Evolutionary conservation across 108 stramenopile genomes (phyloP).

Genomic region (Aurantiochytrium sp.): DNA sequence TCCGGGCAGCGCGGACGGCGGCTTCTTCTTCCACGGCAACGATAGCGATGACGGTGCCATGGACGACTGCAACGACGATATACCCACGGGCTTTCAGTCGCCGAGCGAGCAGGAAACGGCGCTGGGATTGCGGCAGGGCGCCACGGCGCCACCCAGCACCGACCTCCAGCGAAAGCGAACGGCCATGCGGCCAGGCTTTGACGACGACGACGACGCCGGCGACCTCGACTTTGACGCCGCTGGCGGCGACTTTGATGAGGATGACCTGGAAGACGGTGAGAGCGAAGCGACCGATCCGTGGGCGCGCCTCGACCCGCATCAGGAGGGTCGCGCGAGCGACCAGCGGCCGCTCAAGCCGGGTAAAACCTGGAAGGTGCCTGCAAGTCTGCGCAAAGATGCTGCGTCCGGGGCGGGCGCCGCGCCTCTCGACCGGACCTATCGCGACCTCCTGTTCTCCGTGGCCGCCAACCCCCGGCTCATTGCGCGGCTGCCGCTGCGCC

Average conservation of each 20-base stretch:
- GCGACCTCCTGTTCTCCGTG: not conserved
- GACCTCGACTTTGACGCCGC: not conserved
- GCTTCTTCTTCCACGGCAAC: not conserved
- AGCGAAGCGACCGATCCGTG: conserved; percentile 43
- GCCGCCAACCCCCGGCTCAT: not conserved
- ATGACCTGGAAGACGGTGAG: conserved; percentile 27
- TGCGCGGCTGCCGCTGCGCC: not conserved
- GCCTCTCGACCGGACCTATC: not conserved
- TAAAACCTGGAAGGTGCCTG: conserved; percentile 29
- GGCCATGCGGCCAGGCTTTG: not conserved
- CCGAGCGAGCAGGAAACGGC: not conserved
- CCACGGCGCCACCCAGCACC: not conserved
- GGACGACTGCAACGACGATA: not conserved
- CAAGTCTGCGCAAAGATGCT: conserved; percentile 40
- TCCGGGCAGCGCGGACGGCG: not conserved
- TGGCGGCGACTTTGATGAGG: not conserved
- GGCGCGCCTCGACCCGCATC: conserved; percentile 37
- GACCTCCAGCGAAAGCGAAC: conserved; percentile 11
- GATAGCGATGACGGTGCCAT: not conserved
- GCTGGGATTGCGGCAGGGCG: not conserved
- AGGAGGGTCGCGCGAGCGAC: not conserved
- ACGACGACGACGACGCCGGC: not conserved
- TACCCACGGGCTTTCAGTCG: not conserved
- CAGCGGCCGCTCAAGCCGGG: not conserved
- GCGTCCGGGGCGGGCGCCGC: conserved; percentile 35